Base-by-base conservation (phyloP, 2,329 filamentous ascomycete genomes). In the Cercospora sesami region DNA sequence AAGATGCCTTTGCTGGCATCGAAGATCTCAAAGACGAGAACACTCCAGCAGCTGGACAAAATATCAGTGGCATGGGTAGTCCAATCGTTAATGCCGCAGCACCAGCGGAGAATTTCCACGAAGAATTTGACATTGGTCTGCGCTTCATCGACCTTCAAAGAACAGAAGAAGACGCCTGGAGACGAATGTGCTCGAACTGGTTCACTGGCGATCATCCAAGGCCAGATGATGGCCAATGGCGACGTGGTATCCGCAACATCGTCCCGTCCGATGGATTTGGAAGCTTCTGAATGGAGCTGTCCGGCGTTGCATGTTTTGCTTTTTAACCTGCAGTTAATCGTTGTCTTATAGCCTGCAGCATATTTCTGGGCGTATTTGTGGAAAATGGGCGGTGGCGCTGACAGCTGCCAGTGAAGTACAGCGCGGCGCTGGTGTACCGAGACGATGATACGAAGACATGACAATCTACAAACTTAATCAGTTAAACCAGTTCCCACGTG, bases 101-200 rank as follows among this genome's bases (percentile, higher is more conserved):
- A 76, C 94, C 92, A 86, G 87, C 92, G 6, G 76, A 77, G 23
- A 78, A 79, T 30, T 91, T 97, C 12, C 93, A 93, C 63, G 95
- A 99, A 80, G 95, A 99, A 78, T 99, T 99, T 75, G 95, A 99
- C 77, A 93, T 99, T 65, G 95, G 95, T 0, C 95, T 94, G 3
- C 93, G 96, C 79, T 99, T 98, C 77, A 90, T 98, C 71, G 86
- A 90, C 74, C 86, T 94, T 71, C 94, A 98, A 77, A 87, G 91
- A 68, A 93, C 94, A 75, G 95, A 99, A 80, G 95, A 99, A 81
- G 90, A 92, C 59, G 86, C 92, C 69, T 99, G 95, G 95, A 86
- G 90, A 73, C 89, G 90, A 78, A 94, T 94, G 81, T 94, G 94
- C 73, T 90, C 91, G 77, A 89, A 87, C 75, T 99, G 95, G 95